phyloP scores from a whole-genome alignment of 306 rosid species.

The cucumber (Cucumis sativus) region Cucumber_9930_V3 NC_026660.2:22378001-22378500 shows the following conservation, averaged over 20 bases:
- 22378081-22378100: conserved; percentile 31
- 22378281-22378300: not conserved
- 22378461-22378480: conserved; percentile 37
- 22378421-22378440: conserved; percentile 26
- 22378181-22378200: conserved; percentile 70
- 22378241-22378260: conserved; percentile 28
- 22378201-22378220: conserved; percentile 94
- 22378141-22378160: conserved; percentile 80
- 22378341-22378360: conserved; percentile 45
- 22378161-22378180: conserved; percentile 89
- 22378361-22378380: conserved; percentile 37
- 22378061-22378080: conserved; percentile 17
- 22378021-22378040: conserved; percentile 71
- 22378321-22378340: conserved; percentile 10
- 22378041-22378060: conserved; percentile 60
- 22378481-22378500: conserved; percentile 74
- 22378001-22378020: conserved; percentile 65
- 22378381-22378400: conserved; percentile 27
- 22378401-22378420: conserved; percentile 3
- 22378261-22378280: not conserved
- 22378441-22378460: conserved; percentile 50
- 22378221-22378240: conserved; percentile 75
- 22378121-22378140: conserved; percentile 98
- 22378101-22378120: conserved; percentile 75
- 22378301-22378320: conserved; percentile 11